A percentile compares a stretch with the other conserved stretches of the same genome.
These are phyloP conservation scores for Aspergillus ustus DNA, from an alignment of 2,329 filamentous ascomycete species.

Conservation along the genomic window DNA sequence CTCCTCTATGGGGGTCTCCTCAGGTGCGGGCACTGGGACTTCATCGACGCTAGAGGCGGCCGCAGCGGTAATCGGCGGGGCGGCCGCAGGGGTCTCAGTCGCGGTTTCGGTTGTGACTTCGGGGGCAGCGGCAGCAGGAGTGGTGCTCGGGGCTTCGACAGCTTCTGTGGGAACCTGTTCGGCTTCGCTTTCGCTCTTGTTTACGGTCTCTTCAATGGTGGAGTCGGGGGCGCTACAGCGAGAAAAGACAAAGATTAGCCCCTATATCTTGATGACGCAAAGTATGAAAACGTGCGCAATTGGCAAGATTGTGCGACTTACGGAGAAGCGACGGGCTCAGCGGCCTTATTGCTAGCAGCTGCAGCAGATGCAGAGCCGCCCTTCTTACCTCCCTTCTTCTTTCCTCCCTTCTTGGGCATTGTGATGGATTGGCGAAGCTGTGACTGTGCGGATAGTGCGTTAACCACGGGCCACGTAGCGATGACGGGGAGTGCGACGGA, in stretches of 20 bases:
- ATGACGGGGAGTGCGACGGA: constrained; percentile 12
- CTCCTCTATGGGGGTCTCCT: constrained; percentile 17
- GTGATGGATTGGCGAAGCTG: constrained; percentile 21
- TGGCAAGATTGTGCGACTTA: constrained; percentile 29
- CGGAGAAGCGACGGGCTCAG: constrained; percentile 37
- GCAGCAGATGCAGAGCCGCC: constrained; percentile 28
- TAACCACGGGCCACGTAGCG: constrained; percentile 20
- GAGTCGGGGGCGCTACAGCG: constrained; percentile 9
- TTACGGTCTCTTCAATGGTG: constrained; percentile 19
- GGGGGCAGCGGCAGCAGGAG: constrained; percentile 26
- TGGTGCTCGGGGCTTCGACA: constrained; percentile 17
- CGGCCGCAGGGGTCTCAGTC: constrained; percentile 13
- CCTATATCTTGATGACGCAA: constrained; percentile 10
- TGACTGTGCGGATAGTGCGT: constrained; percentile 11
- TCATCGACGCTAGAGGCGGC: constrained; percentile 18
- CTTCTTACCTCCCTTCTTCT: constrained; percentile 36
- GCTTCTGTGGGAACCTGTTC: constrained; percentile 24
- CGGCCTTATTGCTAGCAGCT: constrained; percentile 29
- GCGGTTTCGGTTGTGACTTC: constrained; percentile 22
- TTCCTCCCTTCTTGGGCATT: constrained; percentile 44
- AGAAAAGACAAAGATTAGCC: constrained; percentile 3
- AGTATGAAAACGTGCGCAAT: constrained; percentile 4
- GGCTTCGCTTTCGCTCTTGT: constrained; percentile 26
- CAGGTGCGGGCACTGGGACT: constrained; percentile 10
- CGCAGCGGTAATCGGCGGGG: constrained; percentile 18